Evolutionary conservation across 1,284 basidiomycete genomes (phyloP).

Genomic region (Hemileccinum hortonii): DNA sequence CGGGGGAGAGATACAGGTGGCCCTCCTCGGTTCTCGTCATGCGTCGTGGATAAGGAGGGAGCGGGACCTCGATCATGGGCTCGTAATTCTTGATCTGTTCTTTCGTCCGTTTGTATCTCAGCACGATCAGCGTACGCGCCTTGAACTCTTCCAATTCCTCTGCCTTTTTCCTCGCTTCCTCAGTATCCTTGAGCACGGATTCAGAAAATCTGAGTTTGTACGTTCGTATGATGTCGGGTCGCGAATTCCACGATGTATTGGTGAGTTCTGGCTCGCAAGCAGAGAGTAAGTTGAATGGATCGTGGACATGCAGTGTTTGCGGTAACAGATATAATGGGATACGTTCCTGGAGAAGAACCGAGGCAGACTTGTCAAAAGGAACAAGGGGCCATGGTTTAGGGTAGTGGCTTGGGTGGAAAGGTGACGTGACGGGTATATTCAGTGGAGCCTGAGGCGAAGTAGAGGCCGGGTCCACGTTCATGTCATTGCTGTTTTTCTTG

Average conservation of each 20-base stretch:
- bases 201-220: constrained; percentile 14
- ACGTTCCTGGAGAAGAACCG: constrained; percentile 27
- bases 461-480: background rate
- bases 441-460: constrained; percentile 1
- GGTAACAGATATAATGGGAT: constrained; percentile 39
- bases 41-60: constrained; percentile 19
- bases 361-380: constrained; percentile 23
- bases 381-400: constrained; percentile 37
- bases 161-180: constrained; percentile 1
- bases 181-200: background rate
- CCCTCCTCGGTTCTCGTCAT: constrained; percentile 29
- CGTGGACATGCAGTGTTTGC: constrained; percentile 26
- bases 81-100: constrained; percentile 18
- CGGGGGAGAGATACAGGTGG: constrained; percentile 44
- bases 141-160: constrained; percentile 14
- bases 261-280: background rate
- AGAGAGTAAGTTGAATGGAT: constrained; percentile 22
- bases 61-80: constrained; percentile 21
- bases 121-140: constrained; percentile 16
- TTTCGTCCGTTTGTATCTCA: constrained; percentile 17
- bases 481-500: background rate
- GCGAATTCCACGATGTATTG: constrained; percentile 18
- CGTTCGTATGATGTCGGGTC: constrained; percentile 18
- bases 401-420: constrained; percentile 33
- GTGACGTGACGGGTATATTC: constrained; percentile 15